Percentiles rank a stretch among this genome's conserved stretches.
Conservation (phyloP, 2,329 filamentous ascomycete species). For the Purpureocillium lavendulum region DNA sequence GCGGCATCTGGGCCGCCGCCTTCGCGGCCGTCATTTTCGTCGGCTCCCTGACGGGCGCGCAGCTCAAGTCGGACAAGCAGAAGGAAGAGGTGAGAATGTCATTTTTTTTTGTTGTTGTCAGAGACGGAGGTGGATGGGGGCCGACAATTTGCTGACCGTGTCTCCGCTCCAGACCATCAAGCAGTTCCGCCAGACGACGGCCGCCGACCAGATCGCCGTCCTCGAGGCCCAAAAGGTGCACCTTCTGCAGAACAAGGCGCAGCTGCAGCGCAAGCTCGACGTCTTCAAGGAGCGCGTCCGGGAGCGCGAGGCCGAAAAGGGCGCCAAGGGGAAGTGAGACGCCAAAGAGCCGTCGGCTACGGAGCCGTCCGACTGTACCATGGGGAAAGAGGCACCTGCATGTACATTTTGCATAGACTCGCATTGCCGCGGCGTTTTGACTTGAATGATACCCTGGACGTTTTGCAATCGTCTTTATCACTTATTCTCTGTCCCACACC, state of each 20-base stretch:
- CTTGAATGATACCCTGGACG: conserved; percentile 1
- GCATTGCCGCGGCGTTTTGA: conserved; percentile 5
- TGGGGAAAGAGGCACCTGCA: no score
- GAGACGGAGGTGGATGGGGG: no score
- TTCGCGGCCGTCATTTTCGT: conserved; percentile 38
- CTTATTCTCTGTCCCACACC: no score
- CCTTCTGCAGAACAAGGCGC: conserved; percentile 28
- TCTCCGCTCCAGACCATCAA: conserved; percentile 18
- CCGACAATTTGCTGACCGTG: conserved; percentile 3
- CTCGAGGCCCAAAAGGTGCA: conserved; percentile 32
- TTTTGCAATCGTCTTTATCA: no score
- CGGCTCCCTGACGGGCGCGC: conserved; percentile 39
- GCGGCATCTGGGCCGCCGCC: conserved; percentile 31
- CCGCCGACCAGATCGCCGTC: conserved; percentile 34
- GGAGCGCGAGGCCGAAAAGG: conserved; percentile 24
- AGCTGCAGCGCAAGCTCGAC: conserved; percentile 33
- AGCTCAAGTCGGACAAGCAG: conserved; percentile 39
- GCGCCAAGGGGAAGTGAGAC: conserved; percentile 5
- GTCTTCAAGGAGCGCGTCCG: conserved; percentile 28
- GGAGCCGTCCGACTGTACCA: no score
- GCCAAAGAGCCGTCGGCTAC: no score
- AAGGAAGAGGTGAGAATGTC: conserved; percentile 30
- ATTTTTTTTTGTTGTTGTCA: no score
- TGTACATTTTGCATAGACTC: neutral
- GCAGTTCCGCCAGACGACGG: conserved; percentile 28